Percentiles rank a stretch among this genome's conserved stretches.
These are phyloP conservation scores for Lunularia cruciata DNA, from an alignment of 225 moss, liverwort and hornwort species.

Conservation along the genomic window DNA sequence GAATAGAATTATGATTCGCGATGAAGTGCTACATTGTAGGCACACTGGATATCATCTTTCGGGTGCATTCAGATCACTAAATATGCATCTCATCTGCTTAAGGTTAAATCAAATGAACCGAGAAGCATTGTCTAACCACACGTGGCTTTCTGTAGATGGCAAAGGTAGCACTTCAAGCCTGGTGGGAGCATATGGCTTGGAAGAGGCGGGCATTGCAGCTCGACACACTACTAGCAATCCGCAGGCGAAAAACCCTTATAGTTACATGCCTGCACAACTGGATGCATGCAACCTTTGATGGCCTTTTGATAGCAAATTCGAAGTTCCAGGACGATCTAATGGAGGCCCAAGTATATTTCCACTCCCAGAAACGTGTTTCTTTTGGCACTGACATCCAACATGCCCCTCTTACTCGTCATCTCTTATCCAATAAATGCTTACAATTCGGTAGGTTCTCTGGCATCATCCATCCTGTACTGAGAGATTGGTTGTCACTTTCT, in stretches of 20 bases:
- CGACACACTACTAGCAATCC: slow-evolving; percentile 65
- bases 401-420: no score
- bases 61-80: no score
- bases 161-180: slow-evolving; percentile 65
- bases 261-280: slow-evolving; percentile 72
- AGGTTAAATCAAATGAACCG: no score
- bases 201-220: slow-evolving; percentile 81
- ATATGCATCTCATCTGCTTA: no score
- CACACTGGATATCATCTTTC: no score
- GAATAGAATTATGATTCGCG: no score
- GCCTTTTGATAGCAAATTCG: slow-evolving; percentile 78
- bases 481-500: no score
- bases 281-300: slow-evolving; percentile 98
- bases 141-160: slow-evolving; percentile 49
- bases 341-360: slow-evolving; percentile 69
- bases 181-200: slow-evolving; percentile 99
- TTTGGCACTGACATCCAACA: not conserved
- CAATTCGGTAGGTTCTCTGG: not conserved
- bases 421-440: no score
- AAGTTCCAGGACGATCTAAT: slow-evolving; percentile 87
- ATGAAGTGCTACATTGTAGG: no score
- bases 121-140: no score
- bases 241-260: slow-evolving; percentile 71
- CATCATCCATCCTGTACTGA: no score
- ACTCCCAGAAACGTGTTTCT: not conserved